Conservation (phyloP, 2,329 filamentous ascomycete genomes). For the Samsoniella hepiali region DNA sequence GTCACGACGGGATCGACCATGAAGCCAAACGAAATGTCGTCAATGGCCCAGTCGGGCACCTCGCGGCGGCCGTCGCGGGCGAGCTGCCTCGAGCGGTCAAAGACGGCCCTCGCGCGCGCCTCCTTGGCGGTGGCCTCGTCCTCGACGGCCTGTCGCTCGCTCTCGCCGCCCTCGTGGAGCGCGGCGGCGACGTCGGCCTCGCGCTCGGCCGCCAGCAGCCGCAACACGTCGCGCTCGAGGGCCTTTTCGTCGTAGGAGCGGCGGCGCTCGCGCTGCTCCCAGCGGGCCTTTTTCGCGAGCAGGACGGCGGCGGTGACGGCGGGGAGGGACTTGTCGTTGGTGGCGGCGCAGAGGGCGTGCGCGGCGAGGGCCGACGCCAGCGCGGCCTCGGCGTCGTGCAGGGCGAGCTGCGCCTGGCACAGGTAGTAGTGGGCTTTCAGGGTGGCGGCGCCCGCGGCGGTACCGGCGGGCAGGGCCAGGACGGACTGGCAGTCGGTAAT, state of each 20-base stretch:
- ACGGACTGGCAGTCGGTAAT: constrained; percentile 75
- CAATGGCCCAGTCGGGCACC: constrained; percentile 73
- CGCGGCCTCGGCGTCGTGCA: constrained; percentile 64
- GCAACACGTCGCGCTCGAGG: constrained; percentile 59
- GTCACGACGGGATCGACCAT: constrained; percentile 72
- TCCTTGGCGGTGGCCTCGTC: constrained; percentile 49
- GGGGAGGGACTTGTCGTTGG: constrained; percentile 63
- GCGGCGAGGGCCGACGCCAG: constrained; percentile 67
- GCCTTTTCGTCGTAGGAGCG: constrained; percentile 54
- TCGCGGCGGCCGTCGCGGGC: constrained; percentile 48
- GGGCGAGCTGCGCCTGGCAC: constrained; percentile 75
- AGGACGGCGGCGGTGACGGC: constrained; percentile 73
- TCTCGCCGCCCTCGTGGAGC: constrained; percentile 40
- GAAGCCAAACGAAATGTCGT: constrained; percentile 71
- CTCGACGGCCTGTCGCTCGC: constrained; percentile 46
- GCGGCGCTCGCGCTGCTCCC: constrained; percentile 69
- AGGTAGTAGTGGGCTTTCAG: constrained; percentile 86
- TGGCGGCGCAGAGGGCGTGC: constrained; percentile 64
- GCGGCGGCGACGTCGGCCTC: constrained; percentile 39
- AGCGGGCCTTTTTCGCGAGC: constrained; percentile 78
- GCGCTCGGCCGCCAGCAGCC: constrained; percentile 46
- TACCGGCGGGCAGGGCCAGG: constrained; percentile 56
- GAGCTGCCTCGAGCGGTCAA: constrained; percentile 47
- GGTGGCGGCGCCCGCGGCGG: constrained; percentile 38
- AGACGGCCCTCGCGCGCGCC: constrained; percentile 42